Base-by-base conservation (phyloP, 768 basidiomycete species). In the Leucocoprinus sp. region DNA sequence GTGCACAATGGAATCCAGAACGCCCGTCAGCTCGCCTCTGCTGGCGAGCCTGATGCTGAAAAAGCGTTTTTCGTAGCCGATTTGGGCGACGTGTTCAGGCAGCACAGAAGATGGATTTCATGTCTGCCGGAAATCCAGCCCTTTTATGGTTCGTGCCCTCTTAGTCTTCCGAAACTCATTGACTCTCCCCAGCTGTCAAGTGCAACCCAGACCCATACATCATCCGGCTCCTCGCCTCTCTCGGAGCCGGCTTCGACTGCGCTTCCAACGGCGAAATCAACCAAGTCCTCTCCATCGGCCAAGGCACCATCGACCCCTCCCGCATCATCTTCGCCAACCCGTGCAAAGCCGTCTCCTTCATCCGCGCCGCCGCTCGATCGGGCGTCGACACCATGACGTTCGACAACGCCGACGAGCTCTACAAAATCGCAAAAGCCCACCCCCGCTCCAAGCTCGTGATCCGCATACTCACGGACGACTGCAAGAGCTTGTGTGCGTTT, bases 191-290 rank as follows among this genome's bases (percentile, higher is more conserved):
- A 92, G 92, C 96, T 49, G 80, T 98, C 58, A 99, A 99, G 69
- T 96, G 92, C 68, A 99, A 99, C 69, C 95, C 96, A 17, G 95
- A 98, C 57, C 92, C 93, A 3, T 90, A 90, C 57, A 82, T 99
- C 47, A 72, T 98, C 41, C 83, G 92, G 49, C 75, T 99, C 40
- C 78, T 99, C 33, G 89, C 90, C 14, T 79, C 89, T 23, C 67
- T 97, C 39, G 96, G 96, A 21, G 70, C 88, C 1, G 93, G 93
- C 12, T 99, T 99, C 66, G 96, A 99, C 64, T 98, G 96, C 57
- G 96, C 96, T 12, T 98, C 95, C 29, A 85, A 89, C 54, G 81
- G 84, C 48, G 96, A 99, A 66, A 97, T 99, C 55, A 72, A 76
- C 17, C 76, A 79, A 51, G 84, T 98, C 21, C 69, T 96, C 19